Evolutionary conservation across 2,329 filamentous ascomycete genomes (phyloP).

Genomic region (Penicillium sp.): DNA sequence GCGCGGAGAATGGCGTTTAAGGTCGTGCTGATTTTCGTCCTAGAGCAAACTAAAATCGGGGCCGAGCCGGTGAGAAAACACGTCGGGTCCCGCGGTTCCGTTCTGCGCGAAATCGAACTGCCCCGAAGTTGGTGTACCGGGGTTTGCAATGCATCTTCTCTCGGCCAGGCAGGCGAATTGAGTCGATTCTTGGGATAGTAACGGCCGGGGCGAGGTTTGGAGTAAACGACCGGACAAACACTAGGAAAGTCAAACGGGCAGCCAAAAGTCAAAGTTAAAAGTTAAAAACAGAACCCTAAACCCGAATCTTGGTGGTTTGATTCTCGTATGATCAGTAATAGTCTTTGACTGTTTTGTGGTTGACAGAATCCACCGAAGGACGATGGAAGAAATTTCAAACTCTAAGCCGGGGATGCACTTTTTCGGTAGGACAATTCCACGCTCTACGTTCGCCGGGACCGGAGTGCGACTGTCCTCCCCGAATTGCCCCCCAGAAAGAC

Average conservation of each 20-base stretch:
- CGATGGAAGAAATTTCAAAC: neutral
- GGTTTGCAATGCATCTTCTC: neutral
- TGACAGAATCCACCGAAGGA: neutral
- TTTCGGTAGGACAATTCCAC: neutral
- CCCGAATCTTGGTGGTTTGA: too few relatives aligned
- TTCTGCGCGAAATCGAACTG: neutral
- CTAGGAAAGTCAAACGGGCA: neutral
- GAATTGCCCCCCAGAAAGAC: neutral
- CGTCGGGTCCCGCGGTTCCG: neutral
- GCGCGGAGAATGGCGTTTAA: neutral
- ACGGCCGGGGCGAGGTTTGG: neutral
- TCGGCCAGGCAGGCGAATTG: neutral
- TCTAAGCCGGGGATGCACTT: neutral
- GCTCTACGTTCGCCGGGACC: neutral
- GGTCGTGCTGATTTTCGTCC: slow-evolving; percentile 2
- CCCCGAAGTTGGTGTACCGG: neutral
- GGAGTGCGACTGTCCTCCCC: neutral
- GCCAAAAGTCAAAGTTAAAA: neutral
- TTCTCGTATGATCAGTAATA: too few relatives aligned
- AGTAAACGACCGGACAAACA: neutral
- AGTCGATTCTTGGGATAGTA: too few relatives aligned
- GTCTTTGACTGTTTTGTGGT: neutral
- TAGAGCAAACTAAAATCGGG: slow-evolving; percentile 9
- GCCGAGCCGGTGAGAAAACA: slow-evolving; percentile 10
- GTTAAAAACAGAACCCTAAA: neutral